Evolutionary conservation across 1,139 yeast species (phyloP), one percentile per base, ranked within the genome.

Genomic region (Nakaseomyces glabratus): DNA sequence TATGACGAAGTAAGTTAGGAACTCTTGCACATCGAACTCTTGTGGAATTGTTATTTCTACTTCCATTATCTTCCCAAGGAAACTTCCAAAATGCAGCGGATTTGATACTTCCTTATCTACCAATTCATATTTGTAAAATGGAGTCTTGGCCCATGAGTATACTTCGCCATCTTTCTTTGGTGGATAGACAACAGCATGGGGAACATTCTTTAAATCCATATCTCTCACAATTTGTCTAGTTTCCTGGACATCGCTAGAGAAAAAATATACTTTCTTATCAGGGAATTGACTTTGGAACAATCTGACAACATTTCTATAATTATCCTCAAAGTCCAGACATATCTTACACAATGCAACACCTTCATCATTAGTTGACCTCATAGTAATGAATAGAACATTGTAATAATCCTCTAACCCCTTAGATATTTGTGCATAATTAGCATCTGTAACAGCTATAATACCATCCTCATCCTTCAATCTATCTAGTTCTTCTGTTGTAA

Each of bases 141-240:
- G 55, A 11, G 53, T 46, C 2, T 41, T 35, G 2, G 41, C 26
- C 58, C 58, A 55, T 16, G 49, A 36, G 39, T 50, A 52, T 6
- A 45, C 40, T 4, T 39, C 36, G 11, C 34, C 42, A 4, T 43
- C 40, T 6, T 34, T 13, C 11, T 60, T 57, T 3, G 82, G 82
- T 2, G 84, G 84, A 38, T 73, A 66, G 3, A 79, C 60, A 73
- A 85, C 73, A 8, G 77, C 45, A 42, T 73, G 76, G 1, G 93
- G 90, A 2, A 78, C 71, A 3, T 72, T 59, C 4, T 55, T 55
- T 36, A 79, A 49, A 3, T 60, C 55, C 34, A 76, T 47, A 15
- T 57, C 55, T 18, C 58, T 52, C 41, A 73, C 69, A 9, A 62
- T 45, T 33, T 66, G 61, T 7, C 61, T 46, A 21, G 63, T 61